These are phyloP conservation scores for Aspergillus steynii DNA, from an alignment of 495 filamentous ascomycete genomes.

Conservation along the genomic window DNA sequence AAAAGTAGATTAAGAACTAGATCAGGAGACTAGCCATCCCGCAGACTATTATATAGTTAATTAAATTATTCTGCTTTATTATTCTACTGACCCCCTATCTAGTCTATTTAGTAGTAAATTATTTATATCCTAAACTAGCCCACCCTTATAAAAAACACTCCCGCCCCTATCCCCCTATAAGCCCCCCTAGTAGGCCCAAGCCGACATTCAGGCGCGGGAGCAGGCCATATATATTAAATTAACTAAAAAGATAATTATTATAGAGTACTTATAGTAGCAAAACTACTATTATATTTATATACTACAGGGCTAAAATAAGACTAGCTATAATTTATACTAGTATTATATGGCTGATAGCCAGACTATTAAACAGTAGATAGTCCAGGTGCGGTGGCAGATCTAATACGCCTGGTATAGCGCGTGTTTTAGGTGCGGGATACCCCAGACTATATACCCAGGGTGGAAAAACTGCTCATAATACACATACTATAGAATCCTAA, in stretches of 20 bases:
- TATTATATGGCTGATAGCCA: neutral
- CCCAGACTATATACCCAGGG: neutral
- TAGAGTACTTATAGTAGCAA: neutral
- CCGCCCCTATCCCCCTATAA: conserved; percentile 13
- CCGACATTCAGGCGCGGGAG: neutral
- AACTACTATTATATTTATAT: neutral
- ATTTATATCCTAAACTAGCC: too few relatives aligned
- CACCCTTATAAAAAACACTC: too few relatives aligned
- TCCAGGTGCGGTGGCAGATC: neutral
- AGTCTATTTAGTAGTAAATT: too few relatives aligned
- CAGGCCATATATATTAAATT: neutral
- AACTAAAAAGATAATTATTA: neutral
- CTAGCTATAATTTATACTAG: neutral
- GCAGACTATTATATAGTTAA: too few relatives aligned
- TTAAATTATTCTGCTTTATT: too few relatives aligned
- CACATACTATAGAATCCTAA: neutral
- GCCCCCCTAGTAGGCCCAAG: conserved; percentile 3
- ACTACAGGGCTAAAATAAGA: neutral
- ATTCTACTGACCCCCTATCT: too few relatives aligned
- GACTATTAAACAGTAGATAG: neutral
- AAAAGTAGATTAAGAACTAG: too few relatives aligned
- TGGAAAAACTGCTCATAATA: neutral
- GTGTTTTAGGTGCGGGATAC: neutral
- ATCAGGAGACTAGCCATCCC: too few relatives aligned
- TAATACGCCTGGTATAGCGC: neutral